Percentiles rank a stretch among this genome's conserved stretches.
phyloP scores from a whole-genome alignment of 1,139 yeast genomes.

The Meyerozyma elateridarum region DNA sequence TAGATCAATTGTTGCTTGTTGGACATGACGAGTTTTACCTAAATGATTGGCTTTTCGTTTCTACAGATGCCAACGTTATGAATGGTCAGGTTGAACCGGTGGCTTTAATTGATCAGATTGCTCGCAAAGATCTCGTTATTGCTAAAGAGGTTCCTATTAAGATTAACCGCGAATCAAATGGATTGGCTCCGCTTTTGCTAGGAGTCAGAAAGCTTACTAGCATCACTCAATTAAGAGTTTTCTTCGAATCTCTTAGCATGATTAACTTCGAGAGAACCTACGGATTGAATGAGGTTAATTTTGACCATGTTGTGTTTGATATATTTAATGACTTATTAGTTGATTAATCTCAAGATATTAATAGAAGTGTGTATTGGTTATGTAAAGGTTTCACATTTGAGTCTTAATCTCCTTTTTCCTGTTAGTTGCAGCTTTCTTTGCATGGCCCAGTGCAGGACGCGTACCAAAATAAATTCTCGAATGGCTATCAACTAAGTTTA shows the following conservation, averaged over 20 bases:
- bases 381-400: too few relatives aligned
- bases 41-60: constrained; percentile 81
- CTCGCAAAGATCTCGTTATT: constrained; percentile 36
- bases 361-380: too few relatives aligned
- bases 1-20: constrained; percentile 67
- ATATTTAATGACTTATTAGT: constrained; percentile 40
- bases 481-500: too few relatives aligned
- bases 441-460: too few relatives aligned
- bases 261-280: constrained; percentile 71
- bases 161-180: constrained; percentile 20
- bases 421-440: too few relatives aligned
- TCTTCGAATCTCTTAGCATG: constrained; percentile 68
- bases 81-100: constrained; percentile 33
- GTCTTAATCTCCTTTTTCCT: too few relatives aligned
- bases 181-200: constrained; percentile 41
- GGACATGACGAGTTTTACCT: constrained; percentile 76
- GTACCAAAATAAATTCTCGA: too few relatives aligned
- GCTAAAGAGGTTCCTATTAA: constrained; percentile 31
- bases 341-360: too few relatives aligned
- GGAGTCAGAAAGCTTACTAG: constrained; percentile 41
- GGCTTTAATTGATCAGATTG: constrained; percentile 47
- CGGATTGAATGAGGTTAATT: constrained; percentile 48
- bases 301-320: constrained; percentile 48
- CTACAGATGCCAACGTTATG: constrained; percentile 64
- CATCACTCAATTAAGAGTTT: constrained; percentile 54